A percentile compares a stretch with the other conserved stretches of the same genome.
Evolutionary conservation across 2,329 filamentous ascomycete genomes (phyloP).

Genomic region (Phoma sp.): DNA sequence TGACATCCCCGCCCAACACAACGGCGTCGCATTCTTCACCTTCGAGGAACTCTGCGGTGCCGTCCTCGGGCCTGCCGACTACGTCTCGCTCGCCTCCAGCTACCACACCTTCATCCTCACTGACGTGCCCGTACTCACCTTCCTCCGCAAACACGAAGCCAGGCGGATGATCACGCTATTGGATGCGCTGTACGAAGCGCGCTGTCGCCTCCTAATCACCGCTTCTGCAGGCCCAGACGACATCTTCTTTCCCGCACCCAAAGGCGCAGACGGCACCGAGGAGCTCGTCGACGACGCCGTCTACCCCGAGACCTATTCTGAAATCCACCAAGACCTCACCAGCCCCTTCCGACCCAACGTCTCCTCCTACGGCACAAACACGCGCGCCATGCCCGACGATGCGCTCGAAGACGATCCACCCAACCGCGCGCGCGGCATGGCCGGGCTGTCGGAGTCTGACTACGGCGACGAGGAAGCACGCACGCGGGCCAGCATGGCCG

Average conservation of each 20-base stretch:
- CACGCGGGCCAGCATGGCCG: not conserved
- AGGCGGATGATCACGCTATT: slow-evolving; percentile 79
- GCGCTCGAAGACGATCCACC: slow-evolving; percentile 59
- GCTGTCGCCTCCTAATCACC: slow-evolving; percentile 74
- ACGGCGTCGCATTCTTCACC: slow-evolving; percentile 67
- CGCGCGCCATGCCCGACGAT: slow-evolving; percentile 48
- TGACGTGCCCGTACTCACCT: slow-evolving; percentile 69
- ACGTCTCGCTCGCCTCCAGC: slow-evolving; percentile 78
- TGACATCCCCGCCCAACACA: slow-evolving; percentile 62
- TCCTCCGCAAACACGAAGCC: slow-evolving; percentile 79
- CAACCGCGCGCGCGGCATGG: slow-evolving; percentile 45
- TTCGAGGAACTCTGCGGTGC: slow-evolving; percentile 71
- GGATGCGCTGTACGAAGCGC: slow-evolving; percentile 78
- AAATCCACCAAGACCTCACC: slow-evolving; percentile 79
- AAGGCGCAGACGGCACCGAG: not conserved
- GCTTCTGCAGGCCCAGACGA: slow-evolving; percentile 73
- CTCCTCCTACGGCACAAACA: slow-evolving; percentile 62
- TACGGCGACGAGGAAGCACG: slow-evolving; percentile 11
- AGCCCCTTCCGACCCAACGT: slow-evolving; percentile 82
- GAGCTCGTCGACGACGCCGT: slow-evolving; percentile 56
- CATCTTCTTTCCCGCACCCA: slow-evolving; percentile 71
- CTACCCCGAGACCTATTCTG: slow-evolving; percentile 69
- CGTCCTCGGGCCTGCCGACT: slow-evolving; percentile 77
- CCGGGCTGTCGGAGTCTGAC: not conserved
- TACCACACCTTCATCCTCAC: slow-evolving; percentile 81